Base-by-base conservation (phyloP, 345 rosid species). In the Limnanthes douglasii region DNA sequence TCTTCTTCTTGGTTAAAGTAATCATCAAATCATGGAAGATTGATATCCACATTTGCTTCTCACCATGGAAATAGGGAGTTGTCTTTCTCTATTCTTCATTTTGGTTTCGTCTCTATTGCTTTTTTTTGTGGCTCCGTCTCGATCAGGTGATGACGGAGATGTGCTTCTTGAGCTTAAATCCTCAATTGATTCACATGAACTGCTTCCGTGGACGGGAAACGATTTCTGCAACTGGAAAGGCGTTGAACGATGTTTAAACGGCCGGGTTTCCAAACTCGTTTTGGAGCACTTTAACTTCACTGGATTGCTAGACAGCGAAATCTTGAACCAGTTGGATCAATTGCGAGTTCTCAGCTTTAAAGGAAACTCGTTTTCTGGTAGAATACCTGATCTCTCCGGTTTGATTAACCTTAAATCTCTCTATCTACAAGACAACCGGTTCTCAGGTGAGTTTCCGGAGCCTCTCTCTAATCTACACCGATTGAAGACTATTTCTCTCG, bases 331-430 rank as follows among this genome's bases (percentile, higher is more conserved):
- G 20, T 45, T 90, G 30, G 92, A 84, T 42, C 95, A 84, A 39
- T 77, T 90, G 8, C 70, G 98, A 3, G 98, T 90, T 6, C 43
- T 90, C 36, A 90, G 98, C 42, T 73, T 90, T 64, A 90, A 90
- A 44, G 65, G 76, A 1, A 90, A 90, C 59, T 72, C 81, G 4
- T 47, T 90, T 53, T 66, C 92, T 3, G 98, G 98, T 12, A 54
- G 56, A 43, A 59, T 79, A 43, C 95, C 95, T 4, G 42, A 51
- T 31, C 59, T 90, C 27, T 75, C 79, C 2, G 72, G 70, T 25
- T 66, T 90, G 3, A 43, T 57, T 26, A 90, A 90, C 39, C 95
- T 90, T 59, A 90, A 90, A 56, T 64, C 82, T 8, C 58, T 90
- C 34, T 90, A 39, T 46, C 78, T 90, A 45, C 72, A 61, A 37